Conservation (phyloP, 1,284 basidiomycete species). For the Austroboletus rostrupii region DNA sequence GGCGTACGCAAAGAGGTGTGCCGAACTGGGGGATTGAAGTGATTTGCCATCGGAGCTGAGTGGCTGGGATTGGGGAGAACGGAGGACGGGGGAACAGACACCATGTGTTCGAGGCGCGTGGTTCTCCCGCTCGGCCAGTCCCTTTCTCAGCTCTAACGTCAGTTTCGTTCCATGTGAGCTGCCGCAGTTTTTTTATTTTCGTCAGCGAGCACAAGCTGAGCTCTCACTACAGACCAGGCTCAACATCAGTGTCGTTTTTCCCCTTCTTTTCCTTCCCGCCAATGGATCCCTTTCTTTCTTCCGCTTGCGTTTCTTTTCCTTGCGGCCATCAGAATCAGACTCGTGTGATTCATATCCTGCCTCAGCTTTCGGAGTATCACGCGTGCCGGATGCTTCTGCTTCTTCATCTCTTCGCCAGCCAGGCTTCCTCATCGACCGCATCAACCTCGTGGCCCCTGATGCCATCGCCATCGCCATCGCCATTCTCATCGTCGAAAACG, state of each 20-base stretch:
- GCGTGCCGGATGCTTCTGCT: conserved; percentile 2
- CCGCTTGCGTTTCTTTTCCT: conserved; percentile 53
- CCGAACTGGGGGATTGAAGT: too few species aligned
- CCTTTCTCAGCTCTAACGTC: too few species aligned
- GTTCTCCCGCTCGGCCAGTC: too few species aligned
- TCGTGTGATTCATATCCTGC: conserved; percentile 25
- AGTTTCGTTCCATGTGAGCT: too few species aligned
- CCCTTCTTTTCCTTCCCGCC: conserved; percentile 53
- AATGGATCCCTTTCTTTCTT: conserved; percentile 51
- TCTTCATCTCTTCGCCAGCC: conserved; percentile 29
- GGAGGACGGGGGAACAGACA: too few species aligned
- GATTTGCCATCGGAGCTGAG: too few species aligned
- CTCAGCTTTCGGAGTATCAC: conserved; percentile 1
- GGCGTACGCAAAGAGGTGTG: too few species aligned
- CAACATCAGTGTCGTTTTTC: conserved; percentile 50
- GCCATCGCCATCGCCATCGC: too few species aligned
- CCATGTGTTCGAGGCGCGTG: too few species aligned
- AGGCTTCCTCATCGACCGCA: conserved; percentile 37
- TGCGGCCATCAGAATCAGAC: conserved; percentile 36
- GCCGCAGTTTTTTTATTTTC: too few species aligned
- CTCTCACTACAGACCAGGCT: conserved; percentile 50
- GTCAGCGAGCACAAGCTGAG: neutral
- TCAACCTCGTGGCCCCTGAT: conserved; percentile 26
- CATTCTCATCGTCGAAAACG: conserved; percentile 43
- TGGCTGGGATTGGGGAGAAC: too few species aligned